Percentiles rank a stretch among this genome's conserved stretches.
These are phyloP conservation scores for Xylariaceae sp. DNA, from an alignment of 2,329 filamentous ascomycete species.

Conservation along the genomic window DNA sequence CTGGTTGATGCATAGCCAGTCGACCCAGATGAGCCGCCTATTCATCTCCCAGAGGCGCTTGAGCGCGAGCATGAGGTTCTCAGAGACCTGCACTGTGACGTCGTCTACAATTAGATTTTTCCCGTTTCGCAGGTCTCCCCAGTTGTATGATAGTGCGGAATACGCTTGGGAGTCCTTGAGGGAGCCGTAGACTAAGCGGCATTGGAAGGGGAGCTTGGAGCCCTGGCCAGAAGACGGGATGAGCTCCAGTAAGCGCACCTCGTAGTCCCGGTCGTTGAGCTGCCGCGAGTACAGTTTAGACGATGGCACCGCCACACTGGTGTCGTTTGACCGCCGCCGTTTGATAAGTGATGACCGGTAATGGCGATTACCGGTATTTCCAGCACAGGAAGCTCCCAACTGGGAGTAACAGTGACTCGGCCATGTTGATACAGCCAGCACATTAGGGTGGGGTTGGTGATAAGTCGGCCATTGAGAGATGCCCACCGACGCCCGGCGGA, in stretches of 20 bases:
- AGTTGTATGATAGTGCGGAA: slow-evolving; percentile 7
- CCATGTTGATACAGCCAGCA: too few relatives aligned
- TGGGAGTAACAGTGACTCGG: too few relatives aligned
- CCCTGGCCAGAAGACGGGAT: not conserved
- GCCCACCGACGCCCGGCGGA: too few relatives aligned
- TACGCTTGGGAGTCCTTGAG: slow-evolving; percentile 4
- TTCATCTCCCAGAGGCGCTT: slow-evolving; percentile 8
- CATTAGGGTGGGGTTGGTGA: too few relatives aligned
- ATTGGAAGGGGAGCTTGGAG: slow-evolving; percentile 1
- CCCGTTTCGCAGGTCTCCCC: slow-evolving; percentile 6
- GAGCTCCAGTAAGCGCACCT: slow-evolving; percentile 9
- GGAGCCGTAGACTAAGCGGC: slow-evolving; percentile 2
- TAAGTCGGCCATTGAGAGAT: too few relatives aligned
- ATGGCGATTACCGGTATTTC: too few relatives aligned
- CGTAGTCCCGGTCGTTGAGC: slow-evolving; percentile 6
- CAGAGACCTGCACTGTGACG: slow-evolving; percentile 1
- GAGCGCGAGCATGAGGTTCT: slow-evolving; percentile 4
- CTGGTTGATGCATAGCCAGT: slow-evolving; percentile 26
- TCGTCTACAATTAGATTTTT: slow-evolving; percentile 5
- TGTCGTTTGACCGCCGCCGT: too few relatives aligned
- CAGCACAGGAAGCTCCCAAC: too few relatives aligned
- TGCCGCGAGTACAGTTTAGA: not conserved
- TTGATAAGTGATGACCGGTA: too few relatives aligned
- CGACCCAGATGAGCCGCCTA: slow-evolving; percentile 15
- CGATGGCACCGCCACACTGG: not conserved